A percentile compares a stretch with the other conserved stretches of the same genome.
Evolutionary conservation across 768 basidiomycete species (phyloP).

Genomic region (Podaxis sp.): DNA sequence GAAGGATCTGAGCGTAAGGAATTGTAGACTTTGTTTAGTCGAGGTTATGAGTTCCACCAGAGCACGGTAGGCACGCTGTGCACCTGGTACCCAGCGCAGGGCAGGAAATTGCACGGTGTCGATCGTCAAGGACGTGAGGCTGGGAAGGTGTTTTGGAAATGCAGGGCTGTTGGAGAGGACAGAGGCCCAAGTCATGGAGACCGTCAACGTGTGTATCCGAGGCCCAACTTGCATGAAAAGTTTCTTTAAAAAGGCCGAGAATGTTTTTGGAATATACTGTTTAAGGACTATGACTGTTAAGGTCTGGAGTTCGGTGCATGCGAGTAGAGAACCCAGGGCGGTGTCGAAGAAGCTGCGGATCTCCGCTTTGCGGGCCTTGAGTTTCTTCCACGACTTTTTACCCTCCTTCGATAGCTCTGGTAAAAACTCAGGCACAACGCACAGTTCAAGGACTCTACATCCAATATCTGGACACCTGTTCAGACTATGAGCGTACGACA

Average conservation of each 20-base stretch:
- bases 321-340: conserved; percentile 13
- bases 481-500: neutral
- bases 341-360: conserved; percentile 14
- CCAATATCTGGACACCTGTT: conserved; percentile 21
- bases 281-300: conserved; percentile 26
- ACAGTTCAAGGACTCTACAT: conserved; percentile 23
- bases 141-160: neutral
- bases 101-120: neutral
- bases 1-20: neutral
- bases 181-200: neutral
- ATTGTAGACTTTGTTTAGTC: neutral
- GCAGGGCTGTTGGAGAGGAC: neutral
- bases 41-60: neutral
- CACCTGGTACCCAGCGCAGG: neutral
- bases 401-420: conserved; percentile 18
- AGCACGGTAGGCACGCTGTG: neutral
- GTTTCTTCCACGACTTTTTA: neutral
- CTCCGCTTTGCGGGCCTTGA: neutral
- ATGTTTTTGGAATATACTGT: conserved; percentile 21
- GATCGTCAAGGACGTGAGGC: neutral
- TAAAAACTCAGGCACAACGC: conserved; percentile 27
- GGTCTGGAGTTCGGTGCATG: conserved; percentile 21
- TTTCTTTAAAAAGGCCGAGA: conserved; percentile 19
- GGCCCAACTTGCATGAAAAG: conserved; percentile 15
- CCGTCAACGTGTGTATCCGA: neutral